Conservation (phyloP, 2,329 filamentous ascomycete species). For the Coniochaeta sp. region DNA sequence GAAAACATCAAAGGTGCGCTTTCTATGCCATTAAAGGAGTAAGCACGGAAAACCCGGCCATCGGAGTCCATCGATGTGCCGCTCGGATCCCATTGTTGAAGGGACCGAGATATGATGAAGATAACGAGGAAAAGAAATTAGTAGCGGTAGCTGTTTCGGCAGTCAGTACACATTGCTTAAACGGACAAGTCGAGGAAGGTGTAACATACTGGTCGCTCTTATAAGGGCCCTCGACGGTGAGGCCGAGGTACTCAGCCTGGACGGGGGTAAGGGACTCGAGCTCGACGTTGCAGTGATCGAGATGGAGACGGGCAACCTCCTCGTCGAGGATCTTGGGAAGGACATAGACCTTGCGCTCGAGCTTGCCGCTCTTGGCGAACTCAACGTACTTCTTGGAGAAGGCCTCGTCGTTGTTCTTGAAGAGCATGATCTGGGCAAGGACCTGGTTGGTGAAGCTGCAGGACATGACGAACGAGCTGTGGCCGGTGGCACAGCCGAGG, state of each 20-base stretch:
- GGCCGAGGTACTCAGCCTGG: slow-evolving; percentile 92
- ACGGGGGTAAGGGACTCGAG: slow-evolving; percentile 75
- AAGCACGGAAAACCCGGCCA: not conserved
- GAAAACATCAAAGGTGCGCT: slow-evolving; percentile 12
- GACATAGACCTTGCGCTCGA: slow-evolving; percentile 88
- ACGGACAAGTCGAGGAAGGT: not conserved
- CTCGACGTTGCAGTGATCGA: slow-evolving; percentile 90
- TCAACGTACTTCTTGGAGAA: slow-evolving; percentile 94
- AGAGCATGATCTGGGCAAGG: slow-evolving; percentile 97
- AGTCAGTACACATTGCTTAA: slow-evolving; percentile 14
- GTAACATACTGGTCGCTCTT: slow-evolving; percentile 80
- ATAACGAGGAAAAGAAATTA: slow-evolving; percentile 33
- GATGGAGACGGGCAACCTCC: slow-evolving; percentile 92
- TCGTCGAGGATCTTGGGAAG: slow-evolving; percentile 98
- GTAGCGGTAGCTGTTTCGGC: slow-evolving; percentile 52
- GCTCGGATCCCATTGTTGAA: slow-evolving; percentile 2
- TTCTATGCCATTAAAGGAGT: slow-evolving; percentile 4
- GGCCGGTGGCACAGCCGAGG: slow-evolving; percentile 96
- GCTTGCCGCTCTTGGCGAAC: slow-evolving; percentile 88
- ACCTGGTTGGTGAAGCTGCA: slow-evolving; percentile 99
- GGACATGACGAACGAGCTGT: slow-evolving; percentile 99
- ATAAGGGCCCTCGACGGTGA: slow-evolving; percentile 82
- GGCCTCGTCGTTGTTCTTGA: slow-evolving; percentile 79
- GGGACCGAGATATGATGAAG: not conserved
- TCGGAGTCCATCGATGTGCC: not conserved